Conservation (phyloP, 768 basidiomycete genomes). For the Rhizopogon salebrosus region DNA sequence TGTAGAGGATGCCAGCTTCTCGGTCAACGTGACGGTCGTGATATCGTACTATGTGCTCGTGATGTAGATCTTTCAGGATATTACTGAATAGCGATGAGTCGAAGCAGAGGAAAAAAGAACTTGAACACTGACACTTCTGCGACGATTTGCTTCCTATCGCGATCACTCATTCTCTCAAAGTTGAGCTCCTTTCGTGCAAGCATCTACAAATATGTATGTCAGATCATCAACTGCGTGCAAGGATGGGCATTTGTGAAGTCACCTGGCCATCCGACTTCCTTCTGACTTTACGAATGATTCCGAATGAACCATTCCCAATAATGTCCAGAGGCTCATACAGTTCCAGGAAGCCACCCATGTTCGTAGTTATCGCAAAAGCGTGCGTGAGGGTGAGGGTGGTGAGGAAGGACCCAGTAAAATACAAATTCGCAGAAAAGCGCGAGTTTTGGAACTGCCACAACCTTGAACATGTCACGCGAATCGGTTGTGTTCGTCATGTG, state of each 20-base stretch:
- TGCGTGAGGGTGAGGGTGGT: neutral
- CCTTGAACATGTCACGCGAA: slow-evolving; percentile 21
- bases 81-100: slow-evolving; percentile 47
- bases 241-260: slow-evolving; percentile 23
- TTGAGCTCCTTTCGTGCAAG: slow-evolving; percentile 95
- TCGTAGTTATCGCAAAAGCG: slow-evolving; percentile 3
- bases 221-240: neutral
- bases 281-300: slow-evolving; percentile 92
- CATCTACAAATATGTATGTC: slow-evolving; percentile 36
- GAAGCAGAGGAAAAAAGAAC: neutral
- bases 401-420: slow-evolving; percentile 11
- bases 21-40: slow-evolving; percentile 90
- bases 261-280: slow-evolving; percentile 81
- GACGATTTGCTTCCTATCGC: slow-evolving; percentile 94
- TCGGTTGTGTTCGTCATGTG: slow-evolving; percentile 16
- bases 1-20: slow-evolving; percentile 87
- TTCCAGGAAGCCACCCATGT: slow-evolving; percentile 50
- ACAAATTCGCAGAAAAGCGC: slow-evolving; percentile 14
- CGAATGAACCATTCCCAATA: slow-evolving; percentile 97
- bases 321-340: slow-evolving; percentile 85
- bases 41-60: slow-evolving; percentile 95
- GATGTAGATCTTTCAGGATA: slow-evolving; percentile 92
- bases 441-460: slow-evolving; percentile 3
- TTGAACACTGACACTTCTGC: slow-evolving; percentile 82
- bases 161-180: slow-evolving; percentile 94